A percentile compares a stretch with the other conserved stretches of the same genome.
Conservation (phyloP, 805 yeast genomes). For the Candida xiaguanensis region DNA sequence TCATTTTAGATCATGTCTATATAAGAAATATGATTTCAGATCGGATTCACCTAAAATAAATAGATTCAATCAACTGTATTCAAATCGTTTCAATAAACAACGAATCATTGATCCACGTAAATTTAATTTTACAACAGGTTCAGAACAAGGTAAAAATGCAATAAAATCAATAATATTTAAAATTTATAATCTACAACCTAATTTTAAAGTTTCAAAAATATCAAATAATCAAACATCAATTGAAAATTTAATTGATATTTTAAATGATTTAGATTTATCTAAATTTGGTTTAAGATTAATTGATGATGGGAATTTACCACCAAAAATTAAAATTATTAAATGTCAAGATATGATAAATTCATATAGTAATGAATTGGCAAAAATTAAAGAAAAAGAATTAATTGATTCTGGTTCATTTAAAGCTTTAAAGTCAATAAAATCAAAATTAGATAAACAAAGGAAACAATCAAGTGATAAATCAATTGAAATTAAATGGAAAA, state of each 20-base stretch:
- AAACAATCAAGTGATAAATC: constrained; percentile 34
- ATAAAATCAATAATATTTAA: constrained; percentile 21
- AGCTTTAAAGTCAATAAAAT: constrained; percentile 24
- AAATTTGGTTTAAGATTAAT: background rate
- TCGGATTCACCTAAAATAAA: background rate
- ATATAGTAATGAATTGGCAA: constrained; percentile 31
- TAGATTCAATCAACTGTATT: background rate
- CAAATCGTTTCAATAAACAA: background rate
- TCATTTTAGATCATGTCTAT: background rate
- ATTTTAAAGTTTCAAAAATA: constrained; percentile 10
- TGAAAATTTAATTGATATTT: background rate
- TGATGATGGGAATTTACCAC: constrained; percentile 11
- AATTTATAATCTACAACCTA: constrained; percentile 15
- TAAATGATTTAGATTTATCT: background rate
- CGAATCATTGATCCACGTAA: background rate
- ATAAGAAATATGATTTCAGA: background rate
- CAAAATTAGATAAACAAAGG: constrained; percentile 21
- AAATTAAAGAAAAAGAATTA: constrained; percentile 25
- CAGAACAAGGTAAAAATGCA: constrained; percentile 26
- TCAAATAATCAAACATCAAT: background rate
- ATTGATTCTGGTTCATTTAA: constrained; percentile 30
- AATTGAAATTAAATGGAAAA: constrained; percentile 33
- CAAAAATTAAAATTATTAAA: constrained; percentile 25
- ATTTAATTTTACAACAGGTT: constrained; percentile 22
- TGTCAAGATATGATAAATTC: constrained; percentile 29